phyloP scores from a whole-genome alignment of 2,329 filamentous ascomycete species.

The Chaetoscypha palmicola region DNA sequence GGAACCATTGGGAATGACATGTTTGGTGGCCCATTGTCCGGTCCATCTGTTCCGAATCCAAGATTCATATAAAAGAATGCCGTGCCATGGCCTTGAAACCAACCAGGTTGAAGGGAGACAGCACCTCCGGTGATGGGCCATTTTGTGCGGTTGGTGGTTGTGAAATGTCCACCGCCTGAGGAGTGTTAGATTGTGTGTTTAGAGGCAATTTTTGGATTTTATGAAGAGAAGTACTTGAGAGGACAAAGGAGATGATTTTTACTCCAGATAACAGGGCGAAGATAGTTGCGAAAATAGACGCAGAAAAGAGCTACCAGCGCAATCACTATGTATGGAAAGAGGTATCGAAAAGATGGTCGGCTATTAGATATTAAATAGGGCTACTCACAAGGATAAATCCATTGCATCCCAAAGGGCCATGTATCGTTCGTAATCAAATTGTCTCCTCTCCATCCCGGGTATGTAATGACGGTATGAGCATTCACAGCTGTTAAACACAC shows the following conservation, averaged over 20 bases:
- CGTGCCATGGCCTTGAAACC: conserved; percentile 82
- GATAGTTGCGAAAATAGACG: too few species aligned
- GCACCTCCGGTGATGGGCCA: conserved; percentile 87
- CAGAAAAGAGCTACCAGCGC: too few species aligned
- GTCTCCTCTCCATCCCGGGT: conserved; percentile 35
- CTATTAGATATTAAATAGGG: too few species aligned
- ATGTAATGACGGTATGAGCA: conserved; percentile 36
- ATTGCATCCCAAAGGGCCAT: conserved; percentile 33
- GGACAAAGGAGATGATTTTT: background rate
- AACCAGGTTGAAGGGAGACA: conserved; percentile 86
- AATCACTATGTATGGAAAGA: too few species aligned
- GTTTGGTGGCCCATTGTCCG: conserved; percentile 64
- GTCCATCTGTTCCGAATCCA: conserved; percentile 66
- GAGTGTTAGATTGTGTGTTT: conserved; percentile 12
- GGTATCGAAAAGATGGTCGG: too few species aligned
- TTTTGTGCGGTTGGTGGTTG: conserved; percentile 76
- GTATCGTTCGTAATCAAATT: conserved; percentile 33
- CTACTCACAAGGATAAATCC: conserved; percentile 34
- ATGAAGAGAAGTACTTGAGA: too few species aligned
- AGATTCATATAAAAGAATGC: conserved; percentile 89
- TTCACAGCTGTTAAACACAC: conserved; percentile 23
- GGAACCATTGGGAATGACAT: conserved; percentile 79
- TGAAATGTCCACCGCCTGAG: conserved; percentile 74
- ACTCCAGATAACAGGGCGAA: too few species aligned
- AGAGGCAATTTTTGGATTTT: too few species aligned